Base-by-base conservation (phyloP, 192 early-diverging fungal genomes). In the Coemansia sp. region DNA sequence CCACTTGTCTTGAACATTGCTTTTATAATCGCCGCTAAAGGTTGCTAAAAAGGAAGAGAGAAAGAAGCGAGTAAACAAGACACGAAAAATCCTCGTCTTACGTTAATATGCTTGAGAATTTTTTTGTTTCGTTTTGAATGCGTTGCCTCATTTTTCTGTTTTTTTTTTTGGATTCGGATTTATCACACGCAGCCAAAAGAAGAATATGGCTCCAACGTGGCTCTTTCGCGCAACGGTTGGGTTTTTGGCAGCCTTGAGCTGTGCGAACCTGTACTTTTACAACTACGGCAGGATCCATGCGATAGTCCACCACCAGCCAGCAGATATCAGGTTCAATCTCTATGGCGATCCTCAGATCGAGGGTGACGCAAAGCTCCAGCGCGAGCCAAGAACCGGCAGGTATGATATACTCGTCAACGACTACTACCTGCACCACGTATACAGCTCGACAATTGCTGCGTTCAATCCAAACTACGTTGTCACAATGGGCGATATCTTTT, bases 291-390 rank as follows among this genome's bases (percentile, higher is more conserved):
- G 37, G 13, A 25, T 80, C 11, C 25, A 34, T 0, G 72, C 68
- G 40, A 45, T 64, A 1, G 27, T 50, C 15, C 61, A 68, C 15
- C 61, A 68, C 6, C 64, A 62, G 47, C 15, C 55, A 0, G 64
- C 83, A 11, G 64, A 71, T 20, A 30, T 84, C 30, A 65, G 85
- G 19, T 79, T 88, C 61, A 76, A 82, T 25, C 72, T 88, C 56
- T 84, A 85, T 54, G 87, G 85, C 23, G 87, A 88, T 38, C 87
- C 87, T 5, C 87, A 88, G 68, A 86, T 88, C 57, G 87, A 88
- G 40, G 87, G 87, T 6, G 84, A 86, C 55, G 80, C 83, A 6
- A 88, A 88, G 65, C 68, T 88, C 52, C 19, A 15, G 17, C 79
- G 83, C 38, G 72, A 86, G 55, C 84, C 84, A 30, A 79, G 55